phyloP scores from a whole-genome alignment of 495 filamentous ascomycete genomes.

The Rusavskia elegans region DNA sequence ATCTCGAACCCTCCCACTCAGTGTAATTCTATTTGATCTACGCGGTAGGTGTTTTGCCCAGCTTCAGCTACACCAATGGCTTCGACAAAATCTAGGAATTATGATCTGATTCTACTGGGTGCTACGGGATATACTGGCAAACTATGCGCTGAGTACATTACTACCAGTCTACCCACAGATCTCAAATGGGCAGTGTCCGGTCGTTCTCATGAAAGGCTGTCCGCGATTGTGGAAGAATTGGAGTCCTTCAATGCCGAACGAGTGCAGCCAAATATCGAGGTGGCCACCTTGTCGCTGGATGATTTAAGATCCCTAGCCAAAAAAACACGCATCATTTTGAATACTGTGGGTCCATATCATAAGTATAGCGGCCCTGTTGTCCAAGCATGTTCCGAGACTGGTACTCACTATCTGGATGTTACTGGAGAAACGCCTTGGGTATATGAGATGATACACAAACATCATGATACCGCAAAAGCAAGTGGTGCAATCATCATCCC shows the following conservation, averaged over 20 bases:
- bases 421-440: conserved; percentile 83
- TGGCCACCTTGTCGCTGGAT: conserved; percentile 43
- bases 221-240: conserved; percentile 47
- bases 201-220: conserved; percentile 58
- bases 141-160: conserved; percentile 61
- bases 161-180: conserved; percentile 54
- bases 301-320: conserved; percentile 51
- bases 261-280: conserved; percentile 50
- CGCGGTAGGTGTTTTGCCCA: too few relatives aligned
- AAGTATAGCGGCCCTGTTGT: conserved; percentile 66
- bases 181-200: conserved; percentile 86
- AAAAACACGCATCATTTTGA: conserved; percentile 66
- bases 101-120: conserved; percentile 72
- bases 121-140: conserved; percentile 81
- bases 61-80: not conserved
- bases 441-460: conserved; percentile 61
- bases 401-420: conserved; percentile 83
- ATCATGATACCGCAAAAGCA: conserved; percentile 54
- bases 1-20: too few relatives aligned
- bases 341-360: conserved; percentile 73
- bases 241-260: conserved; percentile 55
- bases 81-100: conserved; percentile 35
- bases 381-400: conserved; percentile 71
- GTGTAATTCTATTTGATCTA: too few relatives aligned
- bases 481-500: conserved; percentile 78